Percentiles rank a stretch among this genome's conserved stretches.
Evolutionary conservation across 2,329 filamentous ascomycete genomes (phyloP).

Genomic region (Botrytis deweyae): DNA sequence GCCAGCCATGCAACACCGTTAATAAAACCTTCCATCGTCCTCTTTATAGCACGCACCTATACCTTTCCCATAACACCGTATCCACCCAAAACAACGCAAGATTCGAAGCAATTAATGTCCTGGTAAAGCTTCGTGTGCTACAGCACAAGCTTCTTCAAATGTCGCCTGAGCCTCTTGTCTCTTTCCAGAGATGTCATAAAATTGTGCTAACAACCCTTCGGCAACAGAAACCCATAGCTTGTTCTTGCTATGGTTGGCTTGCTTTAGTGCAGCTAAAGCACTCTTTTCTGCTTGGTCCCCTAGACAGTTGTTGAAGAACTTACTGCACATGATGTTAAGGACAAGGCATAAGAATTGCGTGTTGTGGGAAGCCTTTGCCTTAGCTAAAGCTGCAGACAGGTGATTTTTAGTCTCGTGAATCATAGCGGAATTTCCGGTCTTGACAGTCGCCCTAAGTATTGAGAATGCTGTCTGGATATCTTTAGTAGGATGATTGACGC

Average conservation of each 20-base stretch:
- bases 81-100: neutral
- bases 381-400: conserved; percentile 69
- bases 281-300: conserved; percentile 79
- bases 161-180: conserved; percentile 48
- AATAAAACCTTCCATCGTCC: neutral
- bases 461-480: conserved; percentile 78
- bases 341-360: conserved; percentile 79
- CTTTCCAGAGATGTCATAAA: conserved; percentile 70
- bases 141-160: conserved; percentile 44
- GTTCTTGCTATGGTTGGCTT: conserved; percentile 69
- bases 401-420: conserved; percentile 77
- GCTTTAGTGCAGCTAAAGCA: conserved; percentile 65
- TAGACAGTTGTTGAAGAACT: conserved; percentile 59
- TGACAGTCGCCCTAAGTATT: conserved; percentile 68
- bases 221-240: conserved; percentile 78
- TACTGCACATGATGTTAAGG: conserved; percentile 79
- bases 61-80: neutral
- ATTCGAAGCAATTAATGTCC: conserved; percentile 10
- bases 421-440: conserved; percentile 59
- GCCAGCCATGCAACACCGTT: conserved; percentile 13
- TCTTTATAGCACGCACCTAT: neutral
- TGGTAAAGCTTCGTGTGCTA: conserved; percentile 33
- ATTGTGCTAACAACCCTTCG: conserved; percentile 74
- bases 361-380: conserved; percentile 69
- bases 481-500: conserved; percentile 66